Evolutionary conservation across 208 protist genomes (phyloP), one percentile per base, ranked within the genome.

Genomic region (Crithidia bombi): DNA sequence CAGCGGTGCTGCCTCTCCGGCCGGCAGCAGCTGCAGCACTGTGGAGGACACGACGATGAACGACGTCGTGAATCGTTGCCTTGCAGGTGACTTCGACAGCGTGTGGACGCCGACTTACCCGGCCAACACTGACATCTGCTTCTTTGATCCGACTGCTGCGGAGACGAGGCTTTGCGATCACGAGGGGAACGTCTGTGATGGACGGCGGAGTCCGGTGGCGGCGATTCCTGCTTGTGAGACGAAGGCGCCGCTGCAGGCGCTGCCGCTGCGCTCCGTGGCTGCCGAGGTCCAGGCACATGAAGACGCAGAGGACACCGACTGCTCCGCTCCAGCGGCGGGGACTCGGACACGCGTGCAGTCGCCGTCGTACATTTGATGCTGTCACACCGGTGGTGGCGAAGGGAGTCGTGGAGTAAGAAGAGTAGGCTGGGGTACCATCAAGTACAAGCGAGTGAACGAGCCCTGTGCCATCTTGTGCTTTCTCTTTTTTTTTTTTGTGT

Each of bases 261-360:
- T 41, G 35, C 62, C 62, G 33, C 62, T 68, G 3, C 50, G 58
- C 11, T 57, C 67, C 14, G 55, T 44, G 0, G 57, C 67, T 0
- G 32, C 41, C 2, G 30, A 36, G 63, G 63, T 51, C 41, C 33
- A 36, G 51, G 39, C 15, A 17, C 14, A 10, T 23, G n/a, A 14
- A 43, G 38, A 30, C 50, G 26, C 47, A 12, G 52, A 61, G 39
- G 46, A 69, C 10, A 62, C 73, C 23, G 74, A 73, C n/a, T 51
- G 32, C 25, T 51, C 69, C 33, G 46, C 50, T 26, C 65, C 65
- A 32, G 46, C 67, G 3, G 52, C 61, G 9, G 66, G 79, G 47
- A 69, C 76, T 21, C 65, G 79, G 25, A 72, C 81, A 36, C 65
- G 78, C 55, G 26, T 75, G 62, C 65, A 81, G 59, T 76, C 73